phyloP scores from a whole-genome alignment of 2,329 filamentous ascomycete species.

The Chaetomium olivaceum region DNA sequence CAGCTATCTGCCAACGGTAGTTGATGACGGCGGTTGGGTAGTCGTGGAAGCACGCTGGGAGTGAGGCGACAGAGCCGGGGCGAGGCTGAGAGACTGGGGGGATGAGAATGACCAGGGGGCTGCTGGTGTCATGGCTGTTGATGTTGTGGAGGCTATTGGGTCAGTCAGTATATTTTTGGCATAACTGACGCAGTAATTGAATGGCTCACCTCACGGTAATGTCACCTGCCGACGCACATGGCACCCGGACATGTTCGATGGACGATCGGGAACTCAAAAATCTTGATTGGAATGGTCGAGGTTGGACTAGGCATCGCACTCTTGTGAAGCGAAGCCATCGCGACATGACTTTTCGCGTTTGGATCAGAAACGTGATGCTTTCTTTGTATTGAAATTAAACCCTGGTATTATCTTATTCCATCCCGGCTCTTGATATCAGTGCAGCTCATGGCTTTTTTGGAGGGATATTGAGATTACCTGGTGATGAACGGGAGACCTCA shows the following conservation, averaged over 20 bases:
- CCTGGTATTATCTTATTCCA: background rate
- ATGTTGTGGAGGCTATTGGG: slow-evolving; percentile 52
- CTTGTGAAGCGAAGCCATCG: slow-evolving; percentile 21
- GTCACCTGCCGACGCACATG: slow-evolving; percentile 51
- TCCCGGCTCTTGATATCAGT: background rate
- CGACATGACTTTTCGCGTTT: slow-evolving; percentile 18
- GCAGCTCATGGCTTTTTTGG: background rate
- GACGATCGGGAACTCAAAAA: slow-evolving; percentile 30
- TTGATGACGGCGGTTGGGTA: slow-evolving; percentile 57
- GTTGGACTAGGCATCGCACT: background rate
- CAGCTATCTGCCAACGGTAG: slow-evolving; percentile 54
- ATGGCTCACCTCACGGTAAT: slow-evolving; percentile 53
- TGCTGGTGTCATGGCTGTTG: slow-evolving; percentile 38
- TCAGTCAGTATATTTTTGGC: slow-evolving; percentile 25
- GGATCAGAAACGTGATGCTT: background rate
- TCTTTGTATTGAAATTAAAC: background rate
- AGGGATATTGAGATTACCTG: background rate
- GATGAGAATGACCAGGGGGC: slow-evolving; percentile 57
- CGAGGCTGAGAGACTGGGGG: slow-evolving; percentile 48
- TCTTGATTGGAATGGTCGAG: slow-evolving; percentile 4
- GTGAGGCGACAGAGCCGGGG: slow-evolving; percentile 28
- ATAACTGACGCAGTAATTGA: background rate
- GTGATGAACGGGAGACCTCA: background rate
- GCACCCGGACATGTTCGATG: slow-evolving; percentile 48
- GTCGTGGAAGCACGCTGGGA: slow-evolving; percentile 46